Conservation (phyloP, 2,329 filamentous ascomycete species). For the Sordariomycetes sp. region DNA sequence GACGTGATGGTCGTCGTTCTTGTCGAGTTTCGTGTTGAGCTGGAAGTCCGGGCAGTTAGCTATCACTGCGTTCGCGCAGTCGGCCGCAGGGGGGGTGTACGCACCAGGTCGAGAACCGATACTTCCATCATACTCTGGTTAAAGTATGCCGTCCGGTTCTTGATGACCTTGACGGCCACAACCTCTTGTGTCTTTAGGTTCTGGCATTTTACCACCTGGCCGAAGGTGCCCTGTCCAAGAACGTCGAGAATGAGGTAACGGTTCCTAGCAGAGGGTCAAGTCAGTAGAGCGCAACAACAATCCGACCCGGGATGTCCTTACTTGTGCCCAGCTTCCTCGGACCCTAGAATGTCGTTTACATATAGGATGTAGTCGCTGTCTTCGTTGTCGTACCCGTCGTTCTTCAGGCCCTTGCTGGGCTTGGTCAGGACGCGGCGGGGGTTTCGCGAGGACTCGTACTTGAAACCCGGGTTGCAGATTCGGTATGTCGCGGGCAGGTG, state of each 20-base stretch:
- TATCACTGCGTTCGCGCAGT: background rate
- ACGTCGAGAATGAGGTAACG: slow-evolving; percentile 96
- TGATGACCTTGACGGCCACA: slow-evolving; percentile 97
- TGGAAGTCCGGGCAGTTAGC: slow-evolving; percentile 24
- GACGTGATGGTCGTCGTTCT: slow-evolving; percentile 96
- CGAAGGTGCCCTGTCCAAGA: slow-evolving; percentile 92
- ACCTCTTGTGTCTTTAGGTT: slow-evolving; percentile 98
- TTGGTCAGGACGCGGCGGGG: slow-evolving; percentile 93
- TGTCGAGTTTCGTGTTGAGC: slow-evolving; percentile 98
- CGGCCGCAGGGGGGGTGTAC: slow-evolving; percentile 14
- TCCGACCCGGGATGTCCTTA: slow-evolving; percentile 27
- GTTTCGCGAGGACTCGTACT: slow-evolving; percentile 97
- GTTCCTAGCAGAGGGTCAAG: slow-evolving; percentile 47
- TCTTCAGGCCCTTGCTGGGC: slow-evolving; percentile 96
- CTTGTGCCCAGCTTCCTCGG: slow-evolving; percentile 97
- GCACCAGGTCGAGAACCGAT: slow-evolving; percentile 85
- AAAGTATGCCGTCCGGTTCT: slow-evolving; percentile 98
- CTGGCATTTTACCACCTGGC: slow-evolving; percentile 97
- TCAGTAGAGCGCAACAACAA: background rate
- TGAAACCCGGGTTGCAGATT: slow-evolving; percentile 96
- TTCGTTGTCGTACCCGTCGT: slow-evolving; percentile 97
- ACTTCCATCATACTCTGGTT: slow-evolving; percentile 99
- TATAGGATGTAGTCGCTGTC: slow-evolving; percentile 99
- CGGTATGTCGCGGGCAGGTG: slow-evolving; percentile 92
- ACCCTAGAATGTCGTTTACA: slow-evolving; percentile 96